Percentiles rank a stretch among this genome's conserved stretches.
These are phyloP conservation scores for Paspalum vaginatum DNA, from an alignment of 176 grass and related monocot genomes.

Conservation along the genomic window DNA sequence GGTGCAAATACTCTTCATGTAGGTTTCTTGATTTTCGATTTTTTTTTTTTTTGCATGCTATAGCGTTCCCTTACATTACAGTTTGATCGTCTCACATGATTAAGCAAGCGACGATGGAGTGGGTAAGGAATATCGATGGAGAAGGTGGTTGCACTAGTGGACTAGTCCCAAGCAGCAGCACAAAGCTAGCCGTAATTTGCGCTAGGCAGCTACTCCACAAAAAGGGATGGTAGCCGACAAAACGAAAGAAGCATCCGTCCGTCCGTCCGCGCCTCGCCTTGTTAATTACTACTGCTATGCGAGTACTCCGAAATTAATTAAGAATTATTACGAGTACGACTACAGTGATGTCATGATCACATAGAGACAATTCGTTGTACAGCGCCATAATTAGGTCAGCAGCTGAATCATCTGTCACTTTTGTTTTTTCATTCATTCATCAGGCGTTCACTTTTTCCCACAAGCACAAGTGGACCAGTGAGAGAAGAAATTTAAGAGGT, in stretches of 20 bases:
- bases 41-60: too few relatives aligned
- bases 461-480: neutral
- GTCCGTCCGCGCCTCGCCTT: neutral
- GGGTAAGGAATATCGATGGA: conserved; percentile 13
- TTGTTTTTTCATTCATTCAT: neutral
- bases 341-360: conserved; percentile 45
- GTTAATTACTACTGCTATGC: neutral
- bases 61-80: too few relatives aligned
- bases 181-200: conserved; percentile 52
- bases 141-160: neutral
- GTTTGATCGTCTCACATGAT: neutral
- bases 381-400: conserved; percentile 39
- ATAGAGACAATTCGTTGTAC: neutral
- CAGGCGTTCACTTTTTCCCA: neutral
- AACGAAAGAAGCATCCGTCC: conserved; percentile 50
- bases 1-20: too few relatives aligned
- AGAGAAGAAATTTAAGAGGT: neutral
- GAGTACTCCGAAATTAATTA: neutral
- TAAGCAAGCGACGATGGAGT: neutral
- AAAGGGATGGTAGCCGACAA: conserved; percentile 48
- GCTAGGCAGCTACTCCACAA: conserved; percentile 29
- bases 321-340: neutral
- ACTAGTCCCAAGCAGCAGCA: conserved; percentile 15
- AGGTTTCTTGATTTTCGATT: too few relatives aligned
- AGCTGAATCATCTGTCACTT: neutral